Base-by-base conservation (phyloP, 2,329 filamentous ascomycete species). In the Emmonsia crescens region DNA sequence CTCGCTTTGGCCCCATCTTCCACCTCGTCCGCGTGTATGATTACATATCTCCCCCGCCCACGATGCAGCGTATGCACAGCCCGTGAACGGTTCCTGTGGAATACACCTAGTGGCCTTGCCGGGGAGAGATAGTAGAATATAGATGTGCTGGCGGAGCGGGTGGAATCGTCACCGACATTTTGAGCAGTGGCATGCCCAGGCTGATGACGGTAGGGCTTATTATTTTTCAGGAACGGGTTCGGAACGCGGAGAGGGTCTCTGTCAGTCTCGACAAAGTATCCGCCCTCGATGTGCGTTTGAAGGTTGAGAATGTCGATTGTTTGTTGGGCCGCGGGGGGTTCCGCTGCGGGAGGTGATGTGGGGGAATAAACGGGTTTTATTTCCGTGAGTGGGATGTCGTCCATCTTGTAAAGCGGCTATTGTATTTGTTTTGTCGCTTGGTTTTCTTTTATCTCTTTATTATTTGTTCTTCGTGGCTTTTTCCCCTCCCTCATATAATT, bases 61-160 rank as follows among this genome's bases (percentile, higher is more conserved):
- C 79, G 76, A 68, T 89, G 85, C 29, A 88, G 75, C 0, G 84
- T 86, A 70, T 89, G 86, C 31, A 88, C 80, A 5, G 83, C 87
- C 16, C 83, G 75, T 5, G 78, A 83, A 58, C 79, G 77, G 66
- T 88, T 88, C 27, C 83, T 77, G 69, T 89, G 86, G 66, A 88
- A 88, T 21, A 76, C 75, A 0, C 86, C 85, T 63, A 83, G 74
- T 0, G 84, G 82, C 0, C 75, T 77, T 24, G 67, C 67, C 0
- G 83, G 80, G 0, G 83, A 86, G 44, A 89, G 75, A 55, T 86
- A 76, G 70, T 89, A 89, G 72, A 80, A 83, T 59, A 89, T 89
- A 1, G 78, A 80, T 0, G 85, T 87, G 60, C 79, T 83, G 1
- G 83, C 80, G 61, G 79, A 79, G 40, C 85, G 79, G 19, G 77